Conservation (phyloP, 192 early-diverging fungal species). For the Coemansia sp. region DNA sequence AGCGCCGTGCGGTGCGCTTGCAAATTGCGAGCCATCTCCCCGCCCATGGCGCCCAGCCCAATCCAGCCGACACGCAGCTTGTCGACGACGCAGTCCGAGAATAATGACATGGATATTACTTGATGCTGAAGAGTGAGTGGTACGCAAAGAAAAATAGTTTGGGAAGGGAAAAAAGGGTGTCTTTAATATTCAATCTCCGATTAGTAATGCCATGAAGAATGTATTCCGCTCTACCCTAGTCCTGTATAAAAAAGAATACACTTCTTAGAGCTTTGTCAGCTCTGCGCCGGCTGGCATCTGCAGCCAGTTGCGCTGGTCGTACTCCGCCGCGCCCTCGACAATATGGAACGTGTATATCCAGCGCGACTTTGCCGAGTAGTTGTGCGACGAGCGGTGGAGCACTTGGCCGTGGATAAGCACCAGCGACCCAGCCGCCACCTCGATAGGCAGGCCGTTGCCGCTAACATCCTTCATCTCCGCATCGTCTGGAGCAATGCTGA, state of each 20-base stretch:
- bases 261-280: slow-evolving; percentile 26
- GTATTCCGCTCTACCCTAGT: not conserved
- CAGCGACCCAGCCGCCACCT: slow-evolving; percentile 61
- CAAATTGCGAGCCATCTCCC: slow-evolving; percentile 63
- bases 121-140: not conserved
- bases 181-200: not conserved
- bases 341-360: slow-evolving; percentile 96
- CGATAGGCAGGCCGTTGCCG: slow-evolving; percentile 10
- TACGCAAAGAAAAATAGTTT: not conserved
- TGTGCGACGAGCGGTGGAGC: slow-evolving; percentile 80
- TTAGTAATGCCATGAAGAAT: not conserved
- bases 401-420: slow-evolving; percentile 90
- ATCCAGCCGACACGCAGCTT: slow-evolving; percentile 56
- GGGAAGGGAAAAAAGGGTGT: not conserved
- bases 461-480: not conserved
- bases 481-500: slow-evolving; percentile 25
- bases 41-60: slow-evolving; percentile 65
- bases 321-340: slow-evolving; percentile 72
- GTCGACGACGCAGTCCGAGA: not conserved
- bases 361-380: slow-evolving; percentile 71
- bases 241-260: not conserved
- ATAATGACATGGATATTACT: not conserved
- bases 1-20: slow-evolving; percentile 47
- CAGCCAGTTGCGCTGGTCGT: slow-evolving; percentile 82
- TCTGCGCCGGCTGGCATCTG: slow-evolving; percentile 30